Evolutionary conservation across 2,329 filamentous ascomycete species (phyloP).

Genomic region (Zymoseptoria passerinii): DNA sequence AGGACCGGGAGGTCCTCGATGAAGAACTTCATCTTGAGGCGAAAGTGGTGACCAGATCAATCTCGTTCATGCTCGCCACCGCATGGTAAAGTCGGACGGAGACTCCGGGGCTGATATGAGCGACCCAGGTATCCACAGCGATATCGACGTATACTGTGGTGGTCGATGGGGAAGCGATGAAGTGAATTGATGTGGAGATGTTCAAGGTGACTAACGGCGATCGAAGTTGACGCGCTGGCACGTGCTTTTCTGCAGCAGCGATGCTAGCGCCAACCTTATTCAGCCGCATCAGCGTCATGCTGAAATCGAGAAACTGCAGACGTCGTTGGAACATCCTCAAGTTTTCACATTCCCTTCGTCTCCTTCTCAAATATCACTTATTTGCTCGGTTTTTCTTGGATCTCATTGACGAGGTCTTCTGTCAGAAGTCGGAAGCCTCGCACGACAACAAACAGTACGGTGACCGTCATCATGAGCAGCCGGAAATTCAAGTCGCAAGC

Average conservation of each 20-base stretch:
- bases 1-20: constrained; percentile 67
- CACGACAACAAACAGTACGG: too few relatives aligned
- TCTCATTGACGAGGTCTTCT: too few relatives aligned
- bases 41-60: neutral
- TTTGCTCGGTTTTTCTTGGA: neutral
- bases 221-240: neutral
- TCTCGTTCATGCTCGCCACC: neutral
- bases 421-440: too few relatives aligned
- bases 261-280: neutral
- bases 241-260: neutral
- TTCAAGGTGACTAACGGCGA: neutral
- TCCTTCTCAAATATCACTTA: neutral
- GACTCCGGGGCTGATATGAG: neutral
- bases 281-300: neutral
- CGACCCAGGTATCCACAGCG: neutral
- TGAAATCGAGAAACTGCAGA: neutral
- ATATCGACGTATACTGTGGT: neutral
- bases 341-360: neutral
- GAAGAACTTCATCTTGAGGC: constrained; percentile 63
- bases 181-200: neutral
- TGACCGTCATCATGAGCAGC: constrained; percentile 51
- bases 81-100: neutral
- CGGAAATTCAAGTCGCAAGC: constrained; percentile 54
- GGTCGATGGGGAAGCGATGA: neutral
- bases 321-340: neutral